Conservation (phyloP, 2,329 filamentous ascomycete species). For the Fusarium newnesense region DNA sequence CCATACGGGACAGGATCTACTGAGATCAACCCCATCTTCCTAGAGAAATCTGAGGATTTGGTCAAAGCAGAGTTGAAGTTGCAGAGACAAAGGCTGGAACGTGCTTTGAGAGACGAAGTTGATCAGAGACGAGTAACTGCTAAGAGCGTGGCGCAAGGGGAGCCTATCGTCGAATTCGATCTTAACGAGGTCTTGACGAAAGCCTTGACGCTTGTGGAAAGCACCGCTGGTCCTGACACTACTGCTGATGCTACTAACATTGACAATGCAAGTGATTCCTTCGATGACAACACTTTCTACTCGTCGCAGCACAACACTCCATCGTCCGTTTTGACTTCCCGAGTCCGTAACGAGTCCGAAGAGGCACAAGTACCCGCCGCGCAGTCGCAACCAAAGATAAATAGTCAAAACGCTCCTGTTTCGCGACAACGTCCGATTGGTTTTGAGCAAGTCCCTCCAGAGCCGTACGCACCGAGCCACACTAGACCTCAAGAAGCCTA, state of each 20-base stretch:
- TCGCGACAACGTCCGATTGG: slow-evolving; percentile 14
- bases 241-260: slow-evolving; percentile 68
- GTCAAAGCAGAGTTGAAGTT: slow-evolving; percentile 84
- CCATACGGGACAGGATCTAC: slow-evolving; percentile 63
- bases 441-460: slow-evolving; percentile 5
- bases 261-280: slow-evolving; percentile 78
- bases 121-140: slow-evolving; percentile 66
- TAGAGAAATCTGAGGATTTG: slow-evolving; percentile 87
- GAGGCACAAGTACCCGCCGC: slow-evolving; percentile 40
- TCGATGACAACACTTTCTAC: slow-evolving; percentile 95
- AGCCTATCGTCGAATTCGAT: slow-evolving; percentile 73
- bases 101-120: slow-evolving; percentile 78
- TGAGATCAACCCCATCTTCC: slow-evolving; percentile 82
- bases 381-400: slow-evolving; percentile 24
- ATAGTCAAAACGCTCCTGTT: slow-evolving; percentile 17
- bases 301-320: slow-evolving; percentile 91
- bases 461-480: slow-evolving; percentile 10
- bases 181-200: slow-evolving; percentile 77
- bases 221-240: slow-evolving; percentile 68
- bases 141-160: slow-evolving; percentile 55
- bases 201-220: slow-evolving; percentile 77
- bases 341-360: slow-evolving; percentile 58
- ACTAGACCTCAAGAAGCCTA: slow-evolving; percentile 18
- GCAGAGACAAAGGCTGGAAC: slow-evolving; percentile 84
- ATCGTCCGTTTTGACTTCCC: slow-evolving; percentile 60